Conservation (phyloP, 306 rosid species). For the Amphicarpaea edgeworthii region DNA sequence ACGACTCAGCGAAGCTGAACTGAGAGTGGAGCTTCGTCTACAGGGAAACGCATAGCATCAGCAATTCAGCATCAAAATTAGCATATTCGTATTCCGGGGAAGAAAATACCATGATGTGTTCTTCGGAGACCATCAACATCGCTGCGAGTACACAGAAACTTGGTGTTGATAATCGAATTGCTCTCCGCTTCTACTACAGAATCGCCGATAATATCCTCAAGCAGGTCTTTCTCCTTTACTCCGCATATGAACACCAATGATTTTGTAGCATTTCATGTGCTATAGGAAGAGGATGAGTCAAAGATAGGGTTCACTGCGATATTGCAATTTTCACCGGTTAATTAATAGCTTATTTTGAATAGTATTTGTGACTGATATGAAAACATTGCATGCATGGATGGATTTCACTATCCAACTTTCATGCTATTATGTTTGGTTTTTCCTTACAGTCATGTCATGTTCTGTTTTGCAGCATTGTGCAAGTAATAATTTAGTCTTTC, state of each 20-base stretch:
- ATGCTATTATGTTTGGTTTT: neutral
- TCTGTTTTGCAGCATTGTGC: neutral
- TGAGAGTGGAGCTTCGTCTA: conserved; percentile 23
- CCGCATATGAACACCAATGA: neutral
- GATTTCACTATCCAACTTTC: conserved; percentile 17
- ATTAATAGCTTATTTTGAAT: conserved; percentile 17
- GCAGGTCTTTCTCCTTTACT: conserved; percentile 62
- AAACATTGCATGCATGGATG: conserved; percentile 4
- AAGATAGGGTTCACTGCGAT: conserved; percentile 32
- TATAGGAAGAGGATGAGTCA: neutral
- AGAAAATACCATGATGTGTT: conserved; percentile 58
- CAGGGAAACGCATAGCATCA: neutral
- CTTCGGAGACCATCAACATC: conserved; percentile 74
- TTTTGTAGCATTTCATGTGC: conserved; percentile 4
- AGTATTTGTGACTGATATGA: neutral
- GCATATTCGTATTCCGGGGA: neutral
- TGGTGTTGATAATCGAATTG: conserved; percentile 79
- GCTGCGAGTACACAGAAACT: conserved; percentile 74
- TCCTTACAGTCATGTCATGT: neutral
- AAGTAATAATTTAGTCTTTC: conserved; percentile 11
- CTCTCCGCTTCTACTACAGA: conserved; percentile 81
- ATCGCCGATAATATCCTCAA: conserved; percentile 84
- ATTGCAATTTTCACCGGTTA: conserved; percentile 22
- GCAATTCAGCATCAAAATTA: conserved; percentile 1
- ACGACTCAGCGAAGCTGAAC: conserved; percentile 10